These are phyloP conservation scores for Pythium utonaiense DNA, from an alignment of 352 stramenopile genomes.

Conservation along the genomic window DNA sequence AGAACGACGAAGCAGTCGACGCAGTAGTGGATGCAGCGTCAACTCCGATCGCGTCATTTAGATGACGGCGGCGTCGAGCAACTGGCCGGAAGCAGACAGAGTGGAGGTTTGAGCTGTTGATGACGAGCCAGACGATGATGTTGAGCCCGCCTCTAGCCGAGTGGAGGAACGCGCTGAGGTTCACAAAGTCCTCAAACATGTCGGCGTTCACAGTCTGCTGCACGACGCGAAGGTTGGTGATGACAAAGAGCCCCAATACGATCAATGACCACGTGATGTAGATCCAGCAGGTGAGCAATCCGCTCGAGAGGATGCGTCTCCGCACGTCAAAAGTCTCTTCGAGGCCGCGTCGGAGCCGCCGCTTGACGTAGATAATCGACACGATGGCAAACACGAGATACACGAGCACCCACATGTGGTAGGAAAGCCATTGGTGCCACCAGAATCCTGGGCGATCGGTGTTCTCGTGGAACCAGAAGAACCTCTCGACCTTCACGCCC, in stretches of 20 bases:
- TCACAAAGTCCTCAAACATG: slow-evolving; percentile 57
- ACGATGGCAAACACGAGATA: slow-evolving; percentile 73
- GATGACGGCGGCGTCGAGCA: not conserved
- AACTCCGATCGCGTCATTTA: not conserved
- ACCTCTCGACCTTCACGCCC: slow-evolving; percentile 32
- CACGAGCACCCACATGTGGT: slow-evolving; percentile 74
- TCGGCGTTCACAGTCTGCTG: slow-evolving; percentile 24
- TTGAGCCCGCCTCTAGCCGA: slow-evolving; percentile 74
- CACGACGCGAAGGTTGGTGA: slow-evolving; percentile 45
- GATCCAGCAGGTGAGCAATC: slow-evolving; percentile 74
- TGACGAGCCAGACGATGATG: slow-evolving; percentile 84
- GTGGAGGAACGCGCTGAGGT: slow-evolving; percentile 77
- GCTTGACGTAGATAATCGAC: slow-evolving; percentile 76
- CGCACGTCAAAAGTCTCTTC: slow-evolving; percentile 86
- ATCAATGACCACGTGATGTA: slow-evolving; percentile 85
- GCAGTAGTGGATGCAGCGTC: not conserved
- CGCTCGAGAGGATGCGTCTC: slow-evolving; percentile 68
- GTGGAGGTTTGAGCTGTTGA: slow-evolving; percentile 63
- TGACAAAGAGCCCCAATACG: slow-evolving; percentile 62
- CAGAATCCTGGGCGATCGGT: slow-evolving; percentile 74
- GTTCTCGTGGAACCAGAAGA: slow-evolving; percentile 85
- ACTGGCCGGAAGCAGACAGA: slow-evolving; percentile 26
- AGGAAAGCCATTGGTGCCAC: slow-evolving; percentile 80
- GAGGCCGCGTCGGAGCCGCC: slow-evolving; percentile 62
- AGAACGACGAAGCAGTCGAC: slow-evolving; percentile 2